Base-by-base conservation (phyloP, 2,329 filamentous ascomycete genomes). In the Cyanodermella asteris region DNA sequence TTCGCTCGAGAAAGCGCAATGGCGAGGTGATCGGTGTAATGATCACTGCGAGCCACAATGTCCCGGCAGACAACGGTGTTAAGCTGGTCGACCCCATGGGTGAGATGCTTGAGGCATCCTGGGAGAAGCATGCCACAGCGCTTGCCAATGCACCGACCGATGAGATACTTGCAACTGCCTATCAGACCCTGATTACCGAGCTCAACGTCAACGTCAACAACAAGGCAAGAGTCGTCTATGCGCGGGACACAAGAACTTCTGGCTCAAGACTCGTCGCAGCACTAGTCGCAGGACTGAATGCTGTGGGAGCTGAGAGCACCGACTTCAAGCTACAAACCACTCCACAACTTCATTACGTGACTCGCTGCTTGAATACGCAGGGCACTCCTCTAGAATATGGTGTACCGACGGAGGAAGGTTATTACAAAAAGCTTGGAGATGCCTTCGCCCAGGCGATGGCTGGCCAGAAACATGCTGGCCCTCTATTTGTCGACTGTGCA, bases 301-400 rank as follows among this genome's bases (percentile, higher is more conserved):
- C 77, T 25, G 72, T 74, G 23, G 64, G 65, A 28, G 68, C 73
- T 27, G 67, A 78, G 31, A 72, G 67, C 43, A 68, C 68, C 42
- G 84, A 94, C 56, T 84, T 72, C 55, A 87, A 84, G 51, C 72
- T 82, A 45, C 60, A 93, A 41, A 94, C 87, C 8, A 97, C 87
- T 4, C 87, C 87, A n/a, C 87, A 94, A 54, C 64, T 97, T 30
- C 87, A 97, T 56, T 97, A 97, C 52, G 61, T 94, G 35, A 84
- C 84, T 16, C 77, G 87, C 35, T 91, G 82, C 49, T 66, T 81
- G 52, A 97, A 97, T 55, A 94, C 84, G 1, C 65, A 87, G 40
- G 77, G 75, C 32, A 90, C 78, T 3, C 72, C 75, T 28, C 72
- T 81, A 38, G 66, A 80, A 11, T 97, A 94, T 44, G 87, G 87